Conservation (phyloP, 371 early-diverging fungal species). For the Mitosporidium daphniae region DNA sequence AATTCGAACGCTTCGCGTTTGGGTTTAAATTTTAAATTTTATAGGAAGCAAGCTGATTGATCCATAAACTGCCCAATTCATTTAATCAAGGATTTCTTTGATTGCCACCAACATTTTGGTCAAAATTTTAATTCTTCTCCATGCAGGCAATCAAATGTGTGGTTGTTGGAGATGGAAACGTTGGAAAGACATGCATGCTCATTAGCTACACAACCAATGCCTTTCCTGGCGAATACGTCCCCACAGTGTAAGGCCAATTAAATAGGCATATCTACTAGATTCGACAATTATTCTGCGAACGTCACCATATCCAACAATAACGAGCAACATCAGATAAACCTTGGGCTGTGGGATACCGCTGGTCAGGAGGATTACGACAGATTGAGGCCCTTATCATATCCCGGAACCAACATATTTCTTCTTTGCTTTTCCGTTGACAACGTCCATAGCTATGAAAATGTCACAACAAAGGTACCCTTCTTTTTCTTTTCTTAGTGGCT, state of each 20-base stretch:
- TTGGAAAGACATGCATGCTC: slow-evolving; percentile 61
- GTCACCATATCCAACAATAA: slow-evolving; percentile 31
- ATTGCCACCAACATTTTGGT: no score
- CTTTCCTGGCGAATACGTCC: slow-evolving; percentile 57
- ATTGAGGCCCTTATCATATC: slow-evolving; percentile 5
- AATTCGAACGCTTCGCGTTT: no score
- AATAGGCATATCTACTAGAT: slow-evolving; percentile 12
- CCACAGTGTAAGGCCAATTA: slow-evolving; percentile 15
- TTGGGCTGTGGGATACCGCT: slow-evolving; percentile 18
- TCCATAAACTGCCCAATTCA: no score
- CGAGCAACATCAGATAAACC: slow-evolving; percentile 31
- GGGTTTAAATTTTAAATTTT: no score
- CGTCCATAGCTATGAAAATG: no score
- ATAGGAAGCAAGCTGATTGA: no score
- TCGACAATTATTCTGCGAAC: slow-evolving; percentile 46
- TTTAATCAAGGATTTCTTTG: no score
- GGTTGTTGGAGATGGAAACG: slow-evolving; percentile 9
- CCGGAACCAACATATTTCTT: slow-evolving; percentile 6
- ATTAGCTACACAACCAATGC: slow-evolving; percentile 81
- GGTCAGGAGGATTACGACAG: slow-evolving; percentile 10
- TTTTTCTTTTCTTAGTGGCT: no score
- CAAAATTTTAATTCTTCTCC: no score
- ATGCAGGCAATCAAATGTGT: slow-evolving; percentile 8
- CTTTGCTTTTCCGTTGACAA: slow-evolving; percentile 5
- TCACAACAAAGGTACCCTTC: slow-evolving; percentile 8